phyloP scores from a whole-genome alignment of 2,329 filamentous ascomycete genomes.

The Colletotrichum scovillei region DNA sequence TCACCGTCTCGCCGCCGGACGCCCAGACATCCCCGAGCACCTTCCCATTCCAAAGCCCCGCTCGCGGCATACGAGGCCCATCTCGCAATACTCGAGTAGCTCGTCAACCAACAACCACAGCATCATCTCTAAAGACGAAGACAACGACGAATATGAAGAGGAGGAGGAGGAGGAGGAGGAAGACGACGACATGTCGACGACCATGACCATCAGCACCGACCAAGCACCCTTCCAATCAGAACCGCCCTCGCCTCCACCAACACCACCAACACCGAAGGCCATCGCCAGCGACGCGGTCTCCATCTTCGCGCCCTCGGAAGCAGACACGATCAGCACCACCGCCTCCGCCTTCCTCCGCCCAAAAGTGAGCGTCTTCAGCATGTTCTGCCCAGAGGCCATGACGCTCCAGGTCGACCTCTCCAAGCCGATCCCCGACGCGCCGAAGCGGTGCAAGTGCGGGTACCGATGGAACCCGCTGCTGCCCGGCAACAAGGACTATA shows the following conservation, averaged over 20 bases:
- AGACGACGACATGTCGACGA: constrained; percentile 41
- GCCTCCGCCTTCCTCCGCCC: constrained; percentile 38
- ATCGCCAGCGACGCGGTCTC: constrained; percentile 40
- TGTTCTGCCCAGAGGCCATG: constrained; percentile 54
- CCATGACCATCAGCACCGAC: constrained; percentile 40
- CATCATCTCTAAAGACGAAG: constrained; percentile 20
- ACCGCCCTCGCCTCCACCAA: constrained; percentile 46
- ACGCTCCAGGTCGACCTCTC: constrained; percentile 50
- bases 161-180: constrained; percentile 36
- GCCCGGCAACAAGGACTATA: constrained; percentile 33
- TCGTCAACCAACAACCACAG: not conserved
- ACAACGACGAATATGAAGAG: constrained; percentile 18
- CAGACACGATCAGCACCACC: constrained; percentile 4
- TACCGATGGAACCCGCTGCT: constrained; percentile 45
- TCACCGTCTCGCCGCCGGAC: constrained; percentile 45
- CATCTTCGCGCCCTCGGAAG: constrained; percentile 31
- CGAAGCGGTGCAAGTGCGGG: constrained; percentile 47
- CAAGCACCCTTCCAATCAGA: constrained; percentile 41
- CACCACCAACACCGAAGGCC: constrained; percentile 38
- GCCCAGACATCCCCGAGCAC: constrained; percentile 42
- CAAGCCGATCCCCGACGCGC: constrained; percentile 42
- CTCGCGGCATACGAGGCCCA: constrained; percentile 30
- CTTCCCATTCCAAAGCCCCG: constrained; percentile 40
- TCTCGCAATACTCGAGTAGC: not conserved
- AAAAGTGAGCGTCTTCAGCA: constrained; percentile 52